phyloP scores from a whole-genome alignment of 139 green algal species.

The Chlamydomonas sphaeroides region DNA sequence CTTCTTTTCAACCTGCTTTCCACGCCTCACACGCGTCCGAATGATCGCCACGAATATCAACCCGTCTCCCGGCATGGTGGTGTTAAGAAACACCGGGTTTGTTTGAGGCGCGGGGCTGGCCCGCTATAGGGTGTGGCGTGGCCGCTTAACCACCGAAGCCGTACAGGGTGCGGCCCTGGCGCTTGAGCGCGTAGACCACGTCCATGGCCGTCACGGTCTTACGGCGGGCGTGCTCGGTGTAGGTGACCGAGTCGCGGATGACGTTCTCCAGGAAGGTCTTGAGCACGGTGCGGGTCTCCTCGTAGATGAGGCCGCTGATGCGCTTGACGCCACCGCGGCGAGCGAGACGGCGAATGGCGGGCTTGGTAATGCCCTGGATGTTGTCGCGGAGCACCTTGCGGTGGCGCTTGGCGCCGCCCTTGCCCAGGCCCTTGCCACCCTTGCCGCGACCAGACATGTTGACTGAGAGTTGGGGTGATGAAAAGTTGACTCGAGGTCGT shows the following conservation, averaged over 20 bases:
- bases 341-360: neutral
- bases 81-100: too few species aligned
- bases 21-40: too few species aligned
- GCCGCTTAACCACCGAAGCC: neutral
- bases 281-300: neutral
- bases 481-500: too few species aligned
- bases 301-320: neutral
- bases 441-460: conserved; percentile 92
- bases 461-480: too few species aligned
- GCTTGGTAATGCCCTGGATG: conserved; percentile 1
- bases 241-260: conserved; percentile 91
- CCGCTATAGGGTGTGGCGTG: too few species aligned
- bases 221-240: conserved; percentile 95
- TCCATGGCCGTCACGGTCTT: conserved; percentile 89
- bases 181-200: neutral
- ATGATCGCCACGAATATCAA: too few species aligned
- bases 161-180: neutral
- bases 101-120: too few species aligned
- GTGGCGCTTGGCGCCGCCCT: conserved; percentile 92
- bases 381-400: conserved; percentile 79
- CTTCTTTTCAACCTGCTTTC: too few species aligned
- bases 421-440: conserved; percentile 93
- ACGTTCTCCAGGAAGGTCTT: conserved; percentile 2
- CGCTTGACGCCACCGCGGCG: neutral
- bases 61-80: too few species aligned